These are phyloP conservation scores for Protea cynaroides DNA, from an alignment of 164 flowering plant species.

Conservation along the genomic window DNA sequence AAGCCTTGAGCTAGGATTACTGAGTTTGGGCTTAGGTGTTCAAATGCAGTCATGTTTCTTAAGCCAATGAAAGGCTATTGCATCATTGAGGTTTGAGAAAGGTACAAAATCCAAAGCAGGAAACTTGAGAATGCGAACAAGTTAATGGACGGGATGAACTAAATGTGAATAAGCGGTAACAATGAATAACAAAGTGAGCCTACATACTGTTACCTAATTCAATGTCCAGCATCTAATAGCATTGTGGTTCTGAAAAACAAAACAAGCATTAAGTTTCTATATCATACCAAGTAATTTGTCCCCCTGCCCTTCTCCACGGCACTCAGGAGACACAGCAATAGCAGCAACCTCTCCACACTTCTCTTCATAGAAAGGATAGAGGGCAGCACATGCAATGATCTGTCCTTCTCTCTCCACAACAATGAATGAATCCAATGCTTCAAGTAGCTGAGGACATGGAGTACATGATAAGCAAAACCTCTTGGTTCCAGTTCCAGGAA, in stretches of 20 bases:
- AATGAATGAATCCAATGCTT: constrained; percentile 58
- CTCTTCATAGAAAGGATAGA: constrained; percentile 73
- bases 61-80: no score
- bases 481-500: constrained; percentile 3
- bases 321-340: constrained; percentile 89
- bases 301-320: constrained; percentile 98
- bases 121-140: no score
- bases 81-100: no score
- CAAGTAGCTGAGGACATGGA: constrained; percentile 44
- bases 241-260: neutral
- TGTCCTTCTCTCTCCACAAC: constrained; percentile 97
- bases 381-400: constrained; percentile 92
- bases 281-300: constrained; percentile 89
- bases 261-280: neutral
- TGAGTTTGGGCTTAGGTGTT: no score
- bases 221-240: neutral
- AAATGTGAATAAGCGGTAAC: no score
- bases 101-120: no score
- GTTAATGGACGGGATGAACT: no score
- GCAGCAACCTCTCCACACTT: constrained; percentile 95
- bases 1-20: no score
- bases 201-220: neutral
- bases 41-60: no score
- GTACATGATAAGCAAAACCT: constrained; percentile 1
- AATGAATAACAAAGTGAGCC: no score